phyloP scores from a whole-genome alignment of 768 basidiomycete species.

The Lactarius tabidus region DNA sequence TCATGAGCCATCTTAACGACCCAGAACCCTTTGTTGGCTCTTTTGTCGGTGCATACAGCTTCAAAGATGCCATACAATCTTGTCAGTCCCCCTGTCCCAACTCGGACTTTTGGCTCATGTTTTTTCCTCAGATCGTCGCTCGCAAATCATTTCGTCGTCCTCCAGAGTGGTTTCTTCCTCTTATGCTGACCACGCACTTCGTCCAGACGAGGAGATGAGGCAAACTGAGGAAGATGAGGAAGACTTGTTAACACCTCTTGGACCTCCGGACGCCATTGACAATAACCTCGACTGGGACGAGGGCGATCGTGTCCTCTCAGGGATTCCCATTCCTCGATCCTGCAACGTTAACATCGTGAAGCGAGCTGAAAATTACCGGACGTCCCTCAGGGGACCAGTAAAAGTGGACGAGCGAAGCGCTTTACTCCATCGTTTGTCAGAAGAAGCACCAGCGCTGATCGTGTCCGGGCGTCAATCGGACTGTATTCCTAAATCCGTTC shows the following conservation, averaged over 20 bases:
- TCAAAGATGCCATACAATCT: conserved; percentile 22
- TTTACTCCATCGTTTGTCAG: conserved; percentile 5
- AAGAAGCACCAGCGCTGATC: background rate
- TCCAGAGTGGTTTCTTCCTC: conserved; percentile 11
- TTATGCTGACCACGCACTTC: background rate
- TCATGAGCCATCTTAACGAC: conserved; percentile 7
- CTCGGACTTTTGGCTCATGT: background rate
- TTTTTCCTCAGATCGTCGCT: conserved; percentile 22
- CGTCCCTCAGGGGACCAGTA: background rate
- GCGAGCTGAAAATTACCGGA: background rate
- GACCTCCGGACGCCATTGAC: background rate
- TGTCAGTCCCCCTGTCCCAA: conserved; percentile 5
- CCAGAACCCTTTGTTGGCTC: conserved; percentile 18
- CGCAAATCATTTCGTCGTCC: conserved; percentile 13
- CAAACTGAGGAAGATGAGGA: conserved; percentile 10
- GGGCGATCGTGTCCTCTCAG: background rate
- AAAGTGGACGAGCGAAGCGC: conserved; percentile 15
- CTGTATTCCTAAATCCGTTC: background rate
- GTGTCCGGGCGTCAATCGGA: background rate
- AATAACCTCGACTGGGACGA: conserved; percentile 13
- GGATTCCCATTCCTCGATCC: conserved; percentile 2
- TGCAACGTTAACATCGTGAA: background rate
- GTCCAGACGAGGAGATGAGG: conserved; percentile 5
- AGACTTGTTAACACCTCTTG: conserved; percentile 4
- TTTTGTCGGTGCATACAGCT: conserved; percentile 16